Evolutionary conservation across 2,329 filamentous ascomycete species (phyloP).

Genomic region (Paracamarosporium sp.): DNA sequence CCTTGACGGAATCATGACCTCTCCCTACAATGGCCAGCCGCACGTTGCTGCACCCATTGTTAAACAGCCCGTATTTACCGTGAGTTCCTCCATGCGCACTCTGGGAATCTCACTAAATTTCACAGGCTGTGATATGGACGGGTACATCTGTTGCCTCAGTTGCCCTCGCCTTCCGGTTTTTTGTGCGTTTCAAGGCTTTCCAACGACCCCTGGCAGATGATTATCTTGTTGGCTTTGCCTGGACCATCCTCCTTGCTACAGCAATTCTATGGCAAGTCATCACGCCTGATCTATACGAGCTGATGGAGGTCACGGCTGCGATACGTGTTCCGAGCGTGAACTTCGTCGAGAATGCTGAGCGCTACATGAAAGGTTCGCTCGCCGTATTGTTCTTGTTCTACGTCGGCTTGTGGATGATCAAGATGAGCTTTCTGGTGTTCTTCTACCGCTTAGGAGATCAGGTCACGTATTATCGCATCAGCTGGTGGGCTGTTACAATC

Average conservation of each 20-base stretch:
- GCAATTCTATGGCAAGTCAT: slow-evolving; percentile 2
- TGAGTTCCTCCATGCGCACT: no score
- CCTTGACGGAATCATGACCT: no score
- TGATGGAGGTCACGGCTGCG: slow-evolving; percentile 9
- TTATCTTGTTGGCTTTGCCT: slow-evolving; percentile 12
- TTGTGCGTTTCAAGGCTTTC: no score
- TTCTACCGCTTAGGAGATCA: slow-evolving; percentile 14
- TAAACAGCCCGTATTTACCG: no score
- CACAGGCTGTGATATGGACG: no score
- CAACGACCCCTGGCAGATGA: no score
- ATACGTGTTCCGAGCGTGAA: slow-evolving; percentile 5
- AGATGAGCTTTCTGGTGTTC: slow-evolving; percentile 21
- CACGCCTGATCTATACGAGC: slow-evolving; percentile 8
- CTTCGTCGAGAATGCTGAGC: slow-evolving; percentile 10
- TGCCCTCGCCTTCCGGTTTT: no score
- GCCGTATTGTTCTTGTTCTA: slow-evolving; percentile 18
- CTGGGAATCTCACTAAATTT: no score
- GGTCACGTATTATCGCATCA: neutral
- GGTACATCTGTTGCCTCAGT: no score
- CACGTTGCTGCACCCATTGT: no score
- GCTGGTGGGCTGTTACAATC: slow-evolving; percentile 12
- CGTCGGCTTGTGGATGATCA: slow-evolving; percentile 19
- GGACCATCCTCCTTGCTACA: slow-evolving; percentile 14
- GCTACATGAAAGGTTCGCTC: slow-evolving; percentile 12
- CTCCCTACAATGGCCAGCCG: no score